A percentile compares a stretch with the other conserved stretches of the same genome.
Evolutionary conservation across 2,329 filamentous ascomycete species (phyloP).

Genomic region (Microcera coccophila): DNA sequence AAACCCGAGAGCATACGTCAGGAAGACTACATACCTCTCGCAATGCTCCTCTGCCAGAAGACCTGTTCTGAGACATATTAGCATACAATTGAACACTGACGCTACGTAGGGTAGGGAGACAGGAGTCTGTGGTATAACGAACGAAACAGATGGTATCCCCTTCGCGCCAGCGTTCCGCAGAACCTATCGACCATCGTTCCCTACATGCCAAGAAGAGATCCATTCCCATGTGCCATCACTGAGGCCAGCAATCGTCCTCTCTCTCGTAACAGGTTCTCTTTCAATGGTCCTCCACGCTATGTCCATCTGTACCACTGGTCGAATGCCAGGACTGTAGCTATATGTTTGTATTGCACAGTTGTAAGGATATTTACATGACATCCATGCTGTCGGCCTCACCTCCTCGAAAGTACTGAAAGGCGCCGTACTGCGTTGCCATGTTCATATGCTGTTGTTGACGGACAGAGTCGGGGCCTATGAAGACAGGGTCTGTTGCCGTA

Average conservation of each 20-base stretch:
- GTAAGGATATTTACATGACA: slow-evolving; percentile 34
- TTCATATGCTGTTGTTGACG: slow-evolving; percentile 49
- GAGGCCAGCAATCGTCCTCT: not conserved
- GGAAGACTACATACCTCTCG: slow-evolving; percentile 24
- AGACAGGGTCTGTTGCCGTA: slow-evolving; percentile 66
- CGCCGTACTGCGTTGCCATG: slow-evolving; percentile 68
- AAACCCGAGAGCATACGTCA: not conserved
- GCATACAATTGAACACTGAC: slow-evolving; percentile 18
- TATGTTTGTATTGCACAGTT: slow-evolving; percentile 14
- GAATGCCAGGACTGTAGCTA: slow-evolving; percentile 8
- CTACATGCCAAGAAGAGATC: slow-evolving; percentile 1
- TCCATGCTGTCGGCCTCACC: slow-evolving; percentile 50
- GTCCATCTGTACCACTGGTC: slow-evolving; percentile 8
- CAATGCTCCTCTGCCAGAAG: slow-evolving; percentile 12
- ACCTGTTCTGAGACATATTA: slow-evolving; percentile 18
- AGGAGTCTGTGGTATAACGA: slow-evolving; percentile 18
- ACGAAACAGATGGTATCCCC: slow-evolving; percentile 9
- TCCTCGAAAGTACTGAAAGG: slow-evolving; percentile 47
- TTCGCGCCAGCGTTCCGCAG: slow-evolving; percentile 14
- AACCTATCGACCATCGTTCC: slow-evolving; percentile 3
- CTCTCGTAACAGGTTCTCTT: not conserved
- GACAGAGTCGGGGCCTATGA: slow-evolving; percentile 46
- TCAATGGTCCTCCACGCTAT: slow-evolving; percentile 6
- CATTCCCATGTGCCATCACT: slow-evolving; percentile 5
- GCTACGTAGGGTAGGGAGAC: slow-evolving; percentile 6